Conservation (phyloP, 2,329 filamentous ascomycete species). For the Arthrobotrys entomopaga region DNA sequence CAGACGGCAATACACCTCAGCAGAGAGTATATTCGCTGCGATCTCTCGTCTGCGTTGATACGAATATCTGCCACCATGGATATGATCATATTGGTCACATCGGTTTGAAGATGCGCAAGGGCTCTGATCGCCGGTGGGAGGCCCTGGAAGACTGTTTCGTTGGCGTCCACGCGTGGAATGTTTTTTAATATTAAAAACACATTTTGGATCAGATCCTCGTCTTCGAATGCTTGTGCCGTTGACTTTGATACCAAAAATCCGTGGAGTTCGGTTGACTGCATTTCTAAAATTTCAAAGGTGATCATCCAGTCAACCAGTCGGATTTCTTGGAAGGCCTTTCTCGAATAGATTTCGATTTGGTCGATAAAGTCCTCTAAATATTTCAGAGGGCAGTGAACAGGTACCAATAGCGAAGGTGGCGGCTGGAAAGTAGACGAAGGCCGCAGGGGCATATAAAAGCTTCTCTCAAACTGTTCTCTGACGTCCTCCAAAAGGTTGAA, state of each 20-base stretch:
- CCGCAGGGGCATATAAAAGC: conserved; percentile 47
- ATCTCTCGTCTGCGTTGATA: conserved; percentile 58
- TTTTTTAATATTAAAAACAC: conserved; percentile 59
- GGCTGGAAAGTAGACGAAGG: conserved; percentile 39
- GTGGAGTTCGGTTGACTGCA: conserved; percentile 58
- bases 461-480: conserved; percentile 57
- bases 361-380: conserved; percentile 59
- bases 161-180: conserved; percentile 56
- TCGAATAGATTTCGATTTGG: conserved; percentile 57
- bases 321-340: conserved; percentile 57
- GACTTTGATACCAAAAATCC: conserved; percentile 59
- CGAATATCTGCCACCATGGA: conserved; percentile 57
- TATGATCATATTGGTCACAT: conserved; percentile 59
- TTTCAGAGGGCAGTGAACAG: conserved; percentile 53
- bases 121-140: conserved; percentile 58
- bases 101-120: conserved; percentile 57
- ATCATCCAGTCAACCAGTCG: conserved; percentile 60
- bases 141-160: conserved; percentile 57
- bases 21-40: conserved; percentile 58
- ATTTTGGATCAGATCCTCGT: conserved; percentile 59
- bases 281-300: conserved; percentile 60
- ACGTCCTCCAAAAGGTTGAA: conserved; percentile 58
- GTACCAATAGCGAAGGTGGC: conserved; percentile 35
- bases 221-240: conserved; percentile 57
- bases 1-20: conserved; percentile 58